Evolutionary conservation across 1,284 basidiomycete species (phyloP).

Genomic region (Calocybe gambosa): DNA sequence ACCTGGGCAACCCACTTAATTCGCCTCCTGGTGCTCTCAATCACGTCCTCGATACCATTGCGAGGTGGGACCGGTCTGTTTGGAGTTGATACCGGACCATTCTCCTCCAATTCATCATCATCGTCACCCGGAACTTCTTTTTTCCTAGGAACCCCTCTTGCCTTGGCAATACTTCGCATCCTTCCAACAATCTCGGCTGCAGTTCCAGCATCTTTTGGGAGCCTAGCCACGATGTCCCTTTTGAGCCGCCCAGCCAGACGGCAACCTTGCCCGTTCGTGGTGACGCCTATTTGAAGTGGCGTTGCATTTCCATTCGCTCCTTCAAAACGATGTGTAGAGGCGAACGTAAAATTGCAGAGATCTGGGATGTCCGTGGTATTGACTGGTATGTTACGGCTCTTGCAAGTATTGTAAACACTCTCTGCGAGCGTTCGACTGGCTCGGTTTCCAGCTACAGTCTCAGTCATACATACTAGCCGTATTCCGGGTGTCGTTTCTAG

Average conservation of each 20-base stretch:
- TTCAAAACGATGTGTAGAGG: constrained; percentile 80
- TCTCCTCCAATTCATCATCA: constrained; percentile 50
- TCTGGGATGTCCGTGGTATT: constrained; percentile 86
- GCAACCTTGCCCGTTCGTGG: constrained; percentile 91
- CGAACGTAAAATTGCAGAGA: constrained; percentile 88
- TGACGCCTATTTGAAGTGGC: constrained; percentile 80
- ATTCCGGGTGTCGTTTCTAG: constrained; percentile 35
- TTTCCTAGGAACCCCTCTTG: constrained; percentile 15
- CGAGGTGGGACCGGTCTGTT: constrained; percentile 77
- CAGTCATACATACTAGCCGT: constrained; percentile 70
- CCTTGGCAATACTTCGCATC: constrained; percentile 62
- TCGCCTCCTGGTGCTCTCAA: constrained; percentile 52
- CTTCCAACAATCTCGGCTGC: constrained; percentile 77
- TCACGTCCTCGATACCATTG: constrained; percentile 36
- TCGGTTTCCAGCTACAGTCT: constrained; percentile 50
- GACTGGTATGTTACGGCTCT: constrained; percentile 61
- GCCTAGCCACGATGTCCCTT: constrained; percentile 73
- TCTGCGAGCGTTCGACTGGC: constrained; percentile 49
- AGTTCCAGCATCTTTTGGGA: constrained; percentile 71
- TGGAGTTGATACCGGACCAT: constrained; percentile 56
- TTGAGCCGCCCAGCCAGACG: constrained; percentile 77
- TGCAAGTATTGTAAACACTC: constrained; percentile 50
- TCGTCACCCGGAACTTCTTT: constrained; percentile 28
- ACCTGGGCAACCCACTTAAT: constrained; percentile 90
- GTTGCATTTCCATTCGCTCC: constrained; percentile 41